Evolutionary conservation across 768 basidiomycete genomes (phyloP), one percentile per base, ranked within the genome.

Genomic region (Russula griseocarnosa): DNA sequence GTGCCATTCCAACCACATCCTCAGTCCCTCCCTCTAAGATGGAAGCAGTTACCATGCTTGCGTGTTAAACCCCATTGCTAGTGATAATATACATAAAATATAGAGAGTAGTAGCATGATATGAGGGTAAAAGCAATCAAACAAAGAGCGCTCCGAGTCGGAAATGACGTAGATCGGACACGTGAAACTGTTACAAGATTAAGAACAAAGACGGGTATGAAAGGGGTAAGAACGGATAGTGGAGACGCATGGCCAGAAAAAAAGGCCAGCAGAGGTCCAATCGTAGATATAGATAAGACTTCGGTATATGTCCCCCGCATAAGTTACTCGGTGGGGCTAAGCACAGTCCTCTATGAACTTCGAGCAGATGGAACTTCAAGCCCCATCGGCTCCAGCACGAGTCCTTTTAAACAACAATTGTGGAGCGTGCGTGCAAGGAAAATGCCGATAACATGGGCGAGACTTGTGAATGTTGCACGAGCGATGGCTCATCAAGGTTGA

Each of bases 391-490:
- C 24, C 13, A 32, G 50, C 44, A 24, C 13, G 18, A 30, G 49
- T n/a, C 36, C 18, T n/a, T 18, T 55, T 58, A 68, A 46, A 67
- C 62, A 34, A 68, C 65, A 14, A 66, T 67, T 34, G 67, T 66
- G 36, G 67, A 13, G 28, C 73, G 69, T 56, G 72, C 67, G 55
- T 74, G 73, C 54, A 73, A 71, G 18, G 90, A 90, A 75, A 92
- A 92, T 47, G 89, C 90, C 26, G 88, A 89, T 18, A 89, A 91
- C 87, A 92, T 84, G 0, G 90, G 90, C 20, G 90, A 92, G 26
- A 82, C 77, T 66, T 81, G 80, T 57, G 79, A 71, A 69, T 81
- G 83, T 52, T 74, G 76, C 28, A 72, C 69, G 32, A 78, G 81
- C 32, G 74, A 34, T 72, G 77, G 53, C 71, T 67, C 67, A 28